These are phyloP conservation scores for Pouteria campechiana DNA, from an alignment of 179 eudicot genomes.

Conservation along the genomic window DNA sequence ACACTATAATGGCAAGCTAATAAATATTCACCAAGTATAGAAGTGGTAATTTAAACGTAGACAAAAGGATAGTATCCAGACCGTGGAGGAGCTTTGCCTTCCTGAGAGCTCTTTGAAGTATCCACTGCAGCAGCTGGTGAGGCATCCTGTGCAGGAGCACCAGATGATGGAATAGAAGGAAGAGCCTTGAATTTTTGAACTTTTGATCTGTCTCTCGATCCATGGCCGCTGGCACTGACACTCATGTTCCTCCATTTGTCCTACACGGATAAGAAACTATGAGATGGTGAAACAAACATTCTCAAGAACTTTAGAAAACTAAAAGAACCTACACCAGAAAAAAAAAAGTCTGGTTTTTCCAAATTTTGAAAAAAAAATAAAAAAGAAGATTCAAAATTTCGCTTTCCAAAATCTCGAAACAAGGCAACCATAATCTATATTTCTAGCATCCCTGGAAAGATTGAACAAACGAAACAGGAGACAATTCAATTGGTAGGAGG, in stretches of 20 bases:
- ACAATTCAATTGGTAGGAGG: no score
- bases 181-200: slow-evolving; percentile 37
- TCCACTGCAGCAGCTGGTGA: slow-evolving; percentile 27
- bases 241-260: slow-evolving; percentile 97
- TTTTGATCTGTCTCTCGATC: slow-evolving; percentile 59
- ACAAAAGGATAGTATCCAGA: slow-evolving; percentile 6
- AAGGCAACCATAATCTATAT: no score
- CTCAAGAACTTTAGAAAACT: neutral
- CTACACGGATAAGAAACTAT: slow-evolving; percentile 19
- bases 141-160: slow-evolving; percentile 20
- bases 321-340: no score
- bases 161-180: slow-evolving; percentile 22
- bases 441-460: no score
- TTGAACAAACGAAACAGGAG: no score
- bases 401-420: no score
- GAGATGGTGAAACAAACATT: neutral
- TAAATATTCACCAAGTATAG: no score
- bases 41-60: no score
- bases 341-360: no score
- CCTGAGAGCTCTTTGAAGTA: slow-evolving; percentile 38
- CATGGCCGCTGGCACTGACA: slow-evolving; percentile 53
- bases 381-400: no score
- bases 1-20: no score
- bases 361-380: no score
- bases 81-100: slow-evolving; percentile 54